Evolutionary conservation across 371 early-diverging fungal species (phyloP).

Genomic region (Mucor velutinosus): DNA sequence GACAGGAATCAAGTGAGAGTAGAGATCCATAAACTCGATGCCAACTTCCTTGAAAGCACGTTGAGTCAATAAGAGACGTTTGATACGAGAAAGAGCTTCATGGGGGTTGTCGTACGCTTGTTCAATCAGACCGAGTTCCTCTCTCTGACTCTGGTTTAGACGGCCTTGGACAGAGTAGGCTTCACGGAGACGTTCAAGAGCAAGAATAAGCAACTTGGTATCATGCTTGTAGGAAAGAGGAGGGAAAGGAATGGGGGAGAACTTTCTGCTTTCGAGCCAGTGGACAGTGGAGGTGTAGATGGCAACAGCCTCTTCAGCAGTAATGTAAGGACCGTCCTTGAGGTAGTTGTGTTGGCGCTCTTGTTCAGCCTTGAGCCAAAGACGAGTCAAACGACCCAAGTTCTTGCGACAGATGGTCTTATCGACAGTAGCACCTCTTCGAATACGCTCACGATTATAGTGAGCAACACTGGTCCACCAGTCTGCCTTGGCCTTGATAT

Average conservation of each 20-base stretch:
- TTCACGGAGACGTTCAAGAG: constrained; percentile 95
- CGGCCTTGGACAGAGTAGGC: constrained; percentile 96
- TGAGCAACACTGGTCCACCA: constrained; percentile 99
- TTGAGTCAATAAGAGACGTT: constrained; percentile 95
- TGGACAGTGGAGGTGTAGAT: constrained; percentile 97
- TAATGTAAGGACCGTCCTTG: constrained; percentile 97
- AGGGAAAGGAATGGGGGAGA: constrained; percentile 98
- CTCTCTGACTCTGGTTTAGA: constrained; percentile 94
- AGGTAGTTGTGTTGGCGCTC: constrained; percentile 98
- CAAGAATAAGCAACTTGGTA: constrained; percentile 93
- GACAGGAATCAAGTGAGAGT: constrained; percentile 93
- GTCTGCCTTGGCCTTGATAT: constrained; percentile 98
- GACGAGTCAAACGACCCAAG: constrained; percentile 96
- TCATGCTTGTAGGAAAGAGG: constrained; percentile 99
- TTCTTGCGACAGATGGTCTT: constrained; percentile 98
- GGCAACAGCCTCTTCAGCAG: constrained; percentile 97
- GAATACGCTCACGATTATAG: constrained; percentile 98
- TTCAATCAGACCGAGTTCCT: constrained; percentile 97
- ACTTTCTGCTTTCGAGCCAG: constrained; percentile 97
- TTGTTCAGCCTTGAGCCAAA: constrained; percentile 99
- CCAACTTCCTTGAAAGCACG: constrained; percentile 99
- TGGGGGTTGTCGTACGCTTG: constrained; percentile 98
- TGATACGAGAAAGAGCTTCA: constrained; percentile 93
- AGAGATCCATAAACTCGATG: constrained; percentile 98
- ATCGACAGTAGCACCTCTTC: constrained; percentile 98